phyloP scores from a whole-genome alignment of 176 grass and related monocot species.

The Thalia dealbata region DNA sequence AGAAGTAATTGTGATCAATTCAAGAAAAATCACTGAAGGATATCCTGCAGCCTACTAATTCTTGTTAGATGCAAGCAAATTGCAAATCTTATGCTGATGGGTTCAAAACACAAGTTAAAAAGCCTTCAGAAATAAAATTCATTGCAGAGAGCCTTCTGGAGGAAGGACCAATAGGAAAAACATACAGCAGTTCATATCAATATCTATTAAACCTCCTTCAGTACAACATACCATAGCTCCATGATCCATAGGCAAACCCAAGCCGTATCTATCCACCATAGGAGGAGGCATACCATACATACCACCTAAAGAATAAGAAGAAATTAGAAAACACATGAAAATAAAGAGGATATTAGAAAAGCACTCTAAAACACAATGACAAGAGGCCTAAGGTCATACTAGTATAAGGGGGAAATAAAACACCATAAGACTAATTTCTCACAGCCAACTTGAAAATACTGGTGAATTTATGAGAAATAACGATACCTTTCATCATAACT shows the following conservation, averaged over 20 bases:
- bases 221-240: conserved; percentile 45
- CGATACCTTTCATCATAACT: neutral
- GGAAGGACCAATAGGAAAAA: neutral
- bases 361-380: neutral
- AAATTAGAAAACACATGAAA: neutral
- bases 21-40: neutral
- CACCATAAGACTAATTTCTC: neutral
- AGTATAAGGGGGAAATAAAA: neutral
- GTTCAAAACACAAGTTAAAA: neutral
- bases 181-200: neutral
- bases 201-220: neutral
- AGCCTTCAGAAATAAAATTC: neutral
- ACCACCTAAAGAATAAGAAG: conserved; percentile 42
- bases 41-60: neutral
- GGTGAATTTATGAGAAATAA: neutral
- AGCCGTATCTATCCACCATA: conserved; percentile 56
- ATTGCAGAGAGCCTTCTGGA: neutral
- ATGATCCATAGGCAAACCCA: conserved; percentile 39
- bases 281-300: conserved; percentile 60
- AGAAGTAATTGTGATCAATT: neutral
- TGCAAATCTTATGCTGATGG: neutral
- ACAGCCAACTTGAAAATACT: neutral
- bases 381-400: neutral
- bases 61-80: neutral
- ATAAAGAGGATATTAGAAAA: neutral